phyloP scores from a whole-genome alignment of 768 basidiomycete species.

The Lentinula aciculospora region DNA sequence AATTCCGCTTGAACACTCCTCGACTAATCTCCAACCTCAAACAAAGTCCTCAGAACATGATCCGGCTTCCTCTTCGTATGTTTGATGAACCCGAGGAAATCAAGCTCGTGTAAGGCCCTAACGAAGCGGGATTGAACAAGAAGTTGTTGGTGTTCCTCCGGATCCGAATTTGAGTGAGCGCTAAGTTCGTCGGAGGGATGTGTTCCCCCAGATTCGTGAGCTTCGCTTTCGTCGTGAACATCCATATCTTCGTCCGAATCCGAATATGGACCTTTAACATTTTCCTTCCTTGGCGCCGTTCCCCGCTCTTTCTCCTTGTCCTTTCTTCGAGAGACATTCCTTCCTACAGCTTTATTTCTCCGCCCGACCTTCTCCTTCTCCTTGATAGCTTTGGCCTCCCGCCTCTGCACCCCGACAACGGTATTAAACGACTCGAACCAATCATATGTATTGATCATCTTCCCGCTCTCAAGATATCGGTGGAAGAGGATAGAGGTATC shows the following conservation, averaged over 20 bases:
- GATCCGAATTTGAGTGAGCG: constrained; percentile 9
- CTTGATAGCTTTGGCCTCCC: constrained; percentile 14
- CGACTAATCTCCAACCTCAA: constrained; percentile 33
- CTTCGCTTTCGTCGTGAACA: constrained; percentile 22
- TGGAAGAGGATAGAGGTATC: constrained; percentile 75
- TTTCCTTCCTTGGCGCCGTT: constrained; percentile 24
- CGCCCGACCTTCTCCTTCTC: not conserved
- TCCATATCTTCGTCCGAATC: constrained; percentile 26
- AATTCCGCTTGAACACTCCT: no score
- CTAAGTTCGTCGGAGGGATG: no score
- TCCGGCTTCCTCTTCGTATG: constrained; percentile 76
- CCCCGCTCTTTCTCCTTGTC: constrained; percentile 8
- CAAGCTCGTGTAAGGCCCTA: constrained; percentile 75
- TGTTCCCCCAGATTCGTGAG: no score
- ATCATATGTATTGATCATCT: constrained; percentile 82
- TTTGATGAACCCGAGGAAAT: constrained; percentile 74
- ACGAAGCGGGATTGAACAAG: constrained; percentile 77
- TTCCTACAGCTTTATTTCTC: not conserved
- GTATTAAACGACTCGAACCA: constrained; percentile 78
- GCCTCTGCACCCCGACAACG: constrained; percentile 58
- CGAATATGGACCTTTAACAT: constrained; percentile 20
- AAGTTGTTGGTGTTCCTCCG: constrained; percentile 41
- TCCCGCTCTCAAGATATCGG: constrained; percentile 74
- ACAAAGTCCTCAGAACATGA: constrained; percentile 66
- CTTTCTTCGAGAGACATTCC: constrained; percentile 2